phyloP scores from a whole-genome alignment of 345 rosid species.

The Eucalyptus polybractea region DNA sequence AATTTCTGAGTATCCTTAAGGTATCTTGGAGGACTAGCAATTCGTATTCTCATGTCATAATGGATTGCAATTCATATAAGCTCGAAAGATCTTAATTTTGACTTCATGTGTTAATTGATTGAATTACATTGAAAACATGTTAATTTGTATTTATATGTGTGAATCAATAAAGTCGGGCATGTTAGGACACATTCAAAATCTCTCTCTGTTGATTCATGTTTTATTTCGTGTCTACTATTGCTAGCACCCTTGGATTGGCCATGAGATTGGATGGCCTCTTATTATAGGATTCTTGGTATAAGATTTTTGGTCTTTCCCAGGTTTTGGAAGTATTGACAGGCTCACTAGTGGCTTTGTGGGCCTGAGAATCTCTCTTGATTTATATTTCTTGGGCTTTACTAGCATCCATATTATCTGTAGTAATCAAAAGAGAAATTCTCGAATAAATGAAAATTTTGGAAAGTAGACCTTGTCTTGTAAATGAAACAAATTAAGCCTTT shows the following conservation, averaged over 20 bases:
- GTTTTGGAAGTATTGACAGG: too few species aligned
- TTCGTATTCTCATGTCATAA: neutral
- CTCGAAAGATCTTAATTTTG: neutral
- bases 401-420: neutral
- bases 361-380: too few species aligned
- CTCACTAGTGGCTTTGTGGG: too few species aligned
- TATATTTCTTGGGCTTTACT: too few species aligned
- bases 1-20: too few species aligned
- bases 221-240: neutral
- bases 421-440: neutral
- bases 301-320: too few species aligned
- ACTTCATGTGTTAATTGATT: neutral
- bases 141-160: too few species aligned
- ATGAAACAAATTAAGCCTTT: neutral
- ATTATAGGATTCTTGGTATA: too few species aligned
- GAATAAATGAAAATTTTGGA: neutral
- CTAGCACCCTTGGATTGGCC: neutral
- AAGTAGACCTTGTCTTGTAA: neutral
- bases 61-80: too few species aligned
- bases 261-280: neutral
- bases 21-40: neutral
- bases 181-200: neutral
- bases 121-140: neutral
- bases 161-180: neutral
- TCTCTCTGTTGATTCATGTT: neutral